These are phyloP conservation scores for Diplocarpon mali DNA, from an alignment of 2,329 filamentous ascomycete species.

Conservation along the genomic window DNA sequence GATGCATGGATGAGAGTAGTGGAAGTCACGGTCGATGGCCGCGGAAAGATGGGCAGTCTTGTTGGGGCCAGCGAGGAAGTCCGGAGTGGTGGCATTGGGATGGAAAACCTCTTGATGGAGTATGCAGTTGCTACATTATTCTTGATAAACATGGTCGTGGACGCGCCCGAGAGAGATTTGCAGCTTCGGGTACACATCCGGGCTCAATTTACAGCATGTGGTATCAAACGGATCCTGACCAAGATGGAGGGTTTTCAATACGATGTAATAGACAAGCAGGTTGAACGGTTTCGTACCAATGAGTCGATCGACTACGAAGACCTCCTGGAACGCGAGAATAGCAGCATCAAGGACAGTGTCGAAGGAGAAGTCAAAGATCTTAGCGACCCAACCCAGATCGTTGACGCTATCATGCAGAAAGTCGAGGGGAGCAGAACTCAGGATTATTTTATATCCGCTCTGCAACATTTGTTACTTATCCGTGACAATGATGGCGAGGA, in stretches of 20 bases:
- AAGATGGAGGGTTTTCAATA: constrained; percentile 99
- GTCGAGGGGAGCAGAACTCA: constrained; percentile 75
- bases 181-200: constrained; percentile 88
- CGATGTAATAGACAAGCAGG: constrained; percentile 95
- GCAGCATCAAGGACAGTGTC: constrained; percentile 71
- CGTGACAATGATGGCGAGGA: constrained; percentile 88
- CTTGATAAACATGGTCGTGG: constrained; percentile 92
- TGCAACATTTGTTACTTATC: constrained; percentile 91
- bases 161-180: constrained; percentile 79
- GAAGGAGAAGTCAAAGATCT: constrained; percentile 70
- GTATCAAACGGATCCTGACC: constrained; percentile 82
- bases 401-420: constrained; percentile 81
- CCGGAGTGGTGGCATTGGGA: constrained; percentile 89
- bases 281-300: constrained; percentile 84
- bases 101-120: constrained; percentile 99
- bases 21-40: constrained; percentile 90
- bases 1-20: constrained; percentile 98
- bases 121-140: constrained; percentile 93
- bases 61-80: constrained; percentile 96
- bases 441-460: constrained; percentile 90
- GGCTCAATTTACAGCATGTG: constrained; percentile 90
- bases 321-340: constrained; percentile 82
- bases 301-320: constrained; percentile 98
- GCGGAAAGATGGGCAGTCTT: constrained; percentile 96
- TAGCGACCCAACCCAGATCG: constrained; percentile 85